These are phyloP conservation scores for Quercus lobata DNA, from an alignment of 331 rosid species.

Conservation along the genomic window DNA sequence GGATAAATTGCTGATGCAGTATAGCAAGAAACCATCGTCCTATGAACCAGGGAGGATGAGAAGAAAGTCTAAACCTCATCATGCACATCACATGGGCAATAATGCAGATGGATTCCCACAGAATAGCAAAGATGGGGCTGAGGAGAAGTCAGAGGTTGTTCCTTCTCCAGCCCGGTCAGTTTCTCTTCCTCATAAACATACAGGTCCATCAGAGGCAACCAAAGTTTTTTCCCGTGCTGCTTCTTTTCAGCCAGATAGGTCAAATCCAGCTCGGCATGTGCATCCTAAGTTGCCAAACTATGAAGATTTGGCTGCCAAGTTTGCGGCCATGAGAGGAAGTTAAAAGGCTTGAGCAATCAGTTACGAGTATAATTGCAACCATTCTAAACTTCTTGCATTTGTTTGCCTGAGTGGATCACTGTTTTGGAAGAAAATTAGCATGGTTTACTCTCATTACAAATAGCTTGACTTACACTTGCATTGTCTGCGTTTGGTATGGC, in stretches of 20 bases:
- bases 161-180: constrained; percentile 48
- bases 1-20: constrained; percentile 80
- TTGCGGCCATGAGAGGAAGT: constrained; percentile 82
- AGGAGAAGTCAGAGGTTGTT: constrained; percentile 32
- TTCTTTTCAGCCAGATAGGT: constrained; percentile 72
- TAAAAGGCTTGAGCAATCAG: constrained; percentile 23
- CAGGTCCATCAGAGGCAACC: constrained; percentile 42
- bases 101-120: constrained; percentile 27
- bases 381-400: constrained; percentile 18
- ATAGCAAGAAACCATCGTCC: constrained; percentile 67
- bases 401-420: constrained; percentile 3
- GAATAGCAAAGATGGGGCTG: constrained; percentile 37
- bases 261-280: constrained; percentile 67
- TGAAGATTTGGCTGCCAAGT: constrained; percentile 78
- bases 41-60: constrained; percentile 52
- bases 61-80: constrained; percentile 63
- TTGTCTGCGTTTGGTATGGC: not conserved
- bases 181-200: constrained; percentile 69
- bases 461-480: not conserved
- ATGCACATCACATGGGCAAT: constrained; percentile 36
- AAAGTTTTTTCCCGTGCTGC: constrained; percentile 80
- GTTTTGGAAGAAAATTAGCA: constrained; percentile 10
- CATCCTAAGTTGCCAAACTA: constrained; percentile 94
- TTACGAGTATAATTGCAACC: constrained; percentile 13
- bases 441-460: constrained; percentile 5